A percentile compares a stretch with the other conserved stretches of the same genome.
Conservation (phyloP, 164 flowering plant genomes). For the Stephania cephalantha region DNA sequence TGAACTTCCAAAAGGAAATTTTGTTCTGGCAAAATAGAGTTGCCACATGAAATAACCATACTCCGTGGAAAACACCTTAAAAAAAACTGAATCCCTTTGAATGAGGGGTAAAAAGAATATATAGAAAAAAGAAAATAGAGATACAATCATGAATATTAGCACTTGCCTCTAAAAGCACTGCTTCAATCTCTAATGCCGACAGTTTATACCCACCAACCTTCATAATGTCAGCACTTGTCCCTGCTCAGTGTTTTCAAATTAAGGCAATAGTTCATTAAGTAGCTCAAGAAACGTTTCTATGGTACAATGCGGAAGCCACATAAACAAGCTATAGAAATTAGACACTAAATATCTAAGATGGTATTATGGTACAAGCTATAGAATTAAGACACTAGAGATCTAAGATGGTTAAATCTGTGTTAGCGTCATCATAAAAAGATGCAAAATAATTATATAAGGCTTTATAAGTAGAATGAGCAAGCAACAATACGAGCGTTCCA, state of each 20-base stretch:
- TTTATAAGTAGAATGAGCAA: neutral
- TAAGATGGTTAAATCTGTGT: too few species aligned
- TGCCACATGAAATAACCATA: neutral
- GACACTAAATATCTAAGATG: neutral
- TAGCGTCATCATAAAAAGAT: neutral
- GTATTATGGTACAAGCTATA: neutral
- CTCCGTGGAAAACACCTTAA: neutral
- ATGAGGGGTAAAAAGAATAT: neutral
- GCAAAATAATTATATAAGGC: neutral
- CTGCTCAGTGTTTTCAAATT: conserved; percentile 26
- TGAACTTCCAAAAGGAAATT: neutral
- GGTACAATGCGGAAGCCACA: neutral
- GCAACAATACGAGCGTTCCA: neutral
- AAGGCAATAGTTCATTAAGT: neutral
- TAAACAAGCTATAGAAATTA: neutral
- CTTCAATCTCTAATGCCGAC: conserved; percentile 96
- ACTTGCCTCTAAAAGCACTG: conserved; percentile 72
- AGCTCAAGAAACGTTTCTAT: neutral
- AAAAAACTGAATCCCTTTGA: neutral
- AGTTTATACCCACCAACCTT: conserved; percentile 95
- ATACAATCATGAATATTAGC: neutral
- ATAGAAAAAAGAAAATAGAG: neutral
- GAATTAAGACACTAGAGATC: neutral
- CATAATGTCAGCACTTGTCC: conserved; percentile 95
- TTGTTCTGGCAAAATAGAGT: neutral